Evolutionary conservation across 1,139 yeast species (phyloP), one percentile per base, ranked within the genome.

Genomic region (Arxiozyma bovina): DNA sequence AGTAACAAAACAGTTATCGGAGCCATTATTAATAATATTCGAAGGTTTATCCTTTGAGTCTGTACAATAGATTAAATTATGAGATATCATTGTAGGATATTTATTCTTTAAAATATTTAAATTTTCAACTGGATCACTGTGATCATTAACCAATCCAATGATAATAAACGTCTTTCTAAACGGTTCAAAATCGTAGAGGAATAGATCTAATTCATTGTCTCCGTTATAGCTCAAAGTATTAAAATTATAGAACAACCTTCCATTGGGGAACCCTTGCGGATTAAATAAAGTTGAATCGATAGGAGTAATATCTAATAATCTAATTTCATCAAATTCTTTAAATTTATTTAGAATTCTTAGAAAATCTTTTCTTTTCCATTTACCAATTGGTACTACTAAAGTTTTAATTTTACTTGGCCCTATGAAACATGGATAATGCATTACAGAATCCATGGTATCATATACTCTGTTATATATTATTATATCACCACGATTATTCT

Each of bases 141-240:
- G 64, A 23, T 72, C 64, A 48, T 61, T 63, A 17, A 64, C 62
- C 18, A 68, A 50, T 0, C 94, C 96, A 42, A 91, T 64, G 0
- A 87, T 75, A 6, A 84, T 75, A 59, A 85, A 83, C 0, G 83
- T 79, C 67, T 89, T 89, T 53, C 98, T 73, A 69, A 78, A 88
- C 1, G 96, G 96, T 69, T 93, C 98, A 60, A 91, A 82, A 69
- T 91, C 97, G 61, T 87, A 88, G 54, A 91, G 73, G 57, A 87
- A 85, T 11, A 82, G 71, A 51, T 65, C 61, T 22, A 78, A 74
- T 52, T 83, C 87, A 25, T 76, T 74, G 12, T 34, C n/a, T n/a
- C n/a, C 30, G 56, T 85, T 88, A 15, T 78, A 57, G 17, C 77
- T 40, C 69, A 71, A 49, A 0, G 63, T 57, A 23, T 50, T 57